Percentiles rank a stretch among this genome's conserved stretches.
Evolutionary conservation across 257 asterid species (phyloP).

Genomic region (Nicotiana tabacum): DNA sequence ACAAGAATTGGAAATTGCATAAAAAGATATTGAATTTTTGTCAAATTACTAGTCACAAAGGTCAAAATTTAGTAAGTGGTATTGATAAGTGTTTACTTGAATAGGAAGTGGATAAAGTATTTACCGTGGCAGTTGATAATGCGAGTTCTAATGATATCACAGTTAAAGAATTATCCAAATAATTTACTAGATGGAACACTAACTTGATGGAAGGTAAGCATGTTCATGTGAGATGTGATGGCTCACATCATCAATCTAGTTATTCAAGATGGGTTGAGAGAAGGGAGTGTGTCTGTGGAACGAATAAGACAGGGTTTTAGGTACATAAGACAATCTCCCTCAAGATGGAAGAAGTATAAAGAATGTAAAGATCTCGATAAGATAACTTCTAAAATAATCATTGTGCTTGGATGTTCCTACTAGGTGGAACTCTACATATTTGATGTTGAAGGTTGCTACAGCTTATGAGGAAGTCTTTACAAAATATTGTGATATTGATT

Average conservation of each 20-base stretch:
- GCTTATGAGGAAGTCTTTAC: neutral
- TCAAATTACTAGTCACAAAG: slow-evolving; percentile 3
- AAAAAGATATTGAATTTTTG: neutral
- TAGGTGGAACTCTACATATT: slow-evolving; percentile 11
- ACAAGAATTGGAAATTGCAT: neutral
- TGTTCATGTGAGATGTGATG: neutral
- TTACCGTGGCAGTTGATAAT: slow-evolving; percentile 1
- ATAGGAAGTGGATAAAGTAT: neutral
- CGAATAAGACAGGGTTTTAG: neutral
- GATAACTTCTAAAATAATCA: neutral
- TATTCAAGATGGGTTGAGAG: slow-evolving; percentile 6
- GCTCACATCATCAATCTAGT: slow-evolving; percentile 6
- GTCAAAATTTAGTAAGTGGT: neutral
- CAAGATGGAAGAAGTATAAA: neutral
- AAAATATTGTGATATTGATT: neutral
- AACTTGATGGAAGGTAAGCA: neutral
- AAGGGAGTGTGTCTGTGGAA: neutral
- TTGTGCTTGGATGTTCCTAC: slow-evolving; percentile 1
- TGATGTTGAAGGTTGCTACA: slow-evolving; percentile 3
- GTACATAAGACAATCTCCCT: neutral
- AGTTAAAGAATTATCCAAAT: neutral
- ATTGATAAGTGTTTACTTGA: neutral
- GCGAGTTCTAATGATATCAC: neutral
- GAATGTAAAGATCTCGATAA: neutral
- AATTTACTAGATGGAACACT: neutral